Evolutionary conservation across 164 flowering plant species (phyloP).

Genomic region (Magnolia kwangsiensis): DNA sequence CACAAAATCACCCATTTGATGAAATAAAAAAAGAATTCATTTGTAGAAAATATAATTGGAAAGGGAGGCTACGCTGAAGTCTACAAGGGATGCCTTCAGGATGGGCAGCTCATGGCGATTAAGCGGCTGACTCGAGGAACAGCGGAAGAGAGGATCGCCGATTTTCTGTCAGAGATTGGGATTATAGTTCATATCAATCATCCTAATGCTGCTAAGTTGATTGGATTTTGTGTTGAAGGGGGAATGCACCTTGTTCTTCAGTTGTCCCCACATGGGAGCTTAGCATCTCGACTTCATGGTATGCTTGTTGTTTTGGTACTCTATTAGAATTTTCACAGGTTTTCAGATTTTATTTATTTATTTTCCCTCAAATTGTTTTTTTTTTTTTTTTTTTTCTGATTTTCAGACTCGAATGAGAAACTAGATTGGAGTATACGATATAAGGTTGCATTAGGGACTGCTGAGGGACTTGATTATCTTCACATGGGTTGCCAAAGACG

Average conservation of each 20-base stretch:
- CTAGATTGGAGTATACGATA: constrained; percentile 62
- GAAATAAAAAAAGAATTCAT: background rate
- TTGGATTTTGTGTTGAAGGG: constrained; percentile 92
- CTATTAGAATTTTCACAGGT: background rate
- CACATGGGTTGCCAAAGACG: constrained; percentile 81
- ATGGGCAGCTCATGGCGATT: constrained; percentile 68
- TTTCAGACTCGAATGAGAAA: constrained; percentile 51
- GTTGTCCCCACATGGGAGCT: constrained; percentile 87
- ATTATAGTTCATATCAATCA: constrained; percentile 88
- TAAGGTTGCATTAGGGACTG: constrained; percentile 73
- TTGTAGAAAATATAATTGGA: constrained; percentile 70
- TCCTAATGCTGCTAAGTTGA: constrained; percentile 77
- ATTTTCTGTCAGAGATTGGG: constrained; percentile 87
- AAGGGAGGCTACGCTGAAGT: constrained; percentile 96
- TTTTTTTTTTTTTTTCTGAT: background rate
- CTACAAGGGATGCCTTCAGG: constrained; percentile 66
- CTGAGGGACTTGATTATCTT: constrained; percentile 78
- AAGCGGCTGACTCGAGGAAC: constrained; percentile 71
- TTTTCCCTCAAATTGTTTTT: constrained; percentile 11
- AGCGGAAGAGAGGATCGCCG: constrained; percentile 65
- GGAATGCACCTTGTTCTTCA: constrained; percentile 94
- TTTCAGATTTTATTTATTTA: background rate
- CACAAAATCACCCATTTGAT: constrained; percentile 1
- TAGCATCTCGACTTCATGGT: constrained; percentile 77
- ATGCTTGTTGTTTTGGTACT: constrained; percentile 11